These are phyloP conservation scores for Phlyctochytrium planicorne DNA, from an alignment of 192 early-diverging fungal species.

Conservation along the genomic window DNA sequence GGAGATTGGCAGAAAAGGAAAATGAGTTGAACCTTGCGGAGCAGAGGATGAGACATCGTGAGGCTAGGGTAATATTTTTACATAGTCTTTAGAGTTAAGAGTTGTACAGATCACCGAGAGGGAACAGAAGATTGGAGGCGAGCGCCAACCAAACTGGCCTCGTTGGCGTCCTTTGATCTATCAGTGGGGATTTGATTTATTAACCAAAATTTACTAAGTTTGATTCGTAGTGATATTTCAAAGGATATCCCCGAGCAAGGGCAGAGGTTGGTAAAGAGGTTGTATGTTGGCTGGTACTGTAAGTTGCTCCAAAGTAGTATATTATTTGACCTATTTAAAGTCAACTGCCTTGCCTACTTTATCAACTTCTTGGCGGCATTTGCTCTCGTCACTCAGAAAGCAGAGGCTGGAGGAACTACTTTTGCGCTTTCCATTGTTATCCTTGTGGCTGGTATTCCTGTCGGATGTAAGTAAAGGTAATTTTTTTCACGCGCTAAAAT, in stretches of 20 bases:
- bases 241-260: neutral
- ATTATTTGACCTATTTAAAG: no score
- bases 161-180: neutral
- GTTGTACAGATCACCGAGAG: neutral
- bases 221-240: no score
- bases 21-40: neutral
- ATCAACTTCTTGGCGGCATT: neutral
- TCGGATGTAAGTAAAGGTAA: no score
- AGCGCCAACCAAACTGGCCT: neutral
- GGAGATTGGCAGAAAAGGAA: neutral
- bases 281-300: slow-evolving; percentile 2
- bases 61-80: neutral
- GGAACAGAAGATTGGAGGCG: neutral
- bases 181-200: no score
- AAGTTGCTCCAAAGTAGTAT: no score
- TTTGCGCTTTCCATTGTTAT: neutral
- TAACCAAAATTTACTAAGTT: no score
- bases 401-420: neutral
- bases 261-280: neutral
- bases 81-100: neutral
- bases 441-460: neutral
- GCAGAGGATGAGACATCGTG: neutral
- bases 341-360: neutral
- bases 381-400: neutral
- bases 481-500: no score